Percentiles rank a stretch among this genome's conserved stretches.
phyloP scores from a whole-genome alignment of 2,329 filamentous ascomycete genomes.

The Penicillium sp. region DNA sequence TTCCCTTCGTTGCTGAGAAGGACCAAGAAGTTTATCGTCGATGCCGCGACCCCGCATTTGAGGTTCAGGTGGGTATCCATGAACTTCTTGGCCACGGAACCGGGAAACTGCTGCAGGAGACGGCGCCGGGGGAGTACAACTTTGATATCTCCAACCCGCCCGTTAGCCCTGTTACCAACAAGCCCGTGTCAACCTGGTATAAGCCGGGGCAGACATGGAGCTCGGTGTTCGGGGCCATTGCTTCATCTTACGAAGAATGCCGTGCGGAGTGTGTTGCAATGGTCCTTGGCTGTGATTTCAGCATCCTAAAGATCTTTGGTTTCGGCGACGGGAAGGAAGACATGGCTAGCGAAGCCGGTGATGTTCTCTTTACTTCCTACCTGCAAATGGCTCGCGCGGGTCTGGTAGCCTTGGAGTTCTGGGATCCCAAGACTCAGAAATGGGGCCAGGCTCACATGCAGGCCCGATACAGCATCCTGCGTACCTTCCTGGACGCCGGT shows the following conservation, averaged over 20 bases:
- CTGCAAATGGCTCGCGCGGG: slow-evolving; percentile 94
- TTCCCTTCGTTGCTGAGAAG: slow-evolving; percentile 79
- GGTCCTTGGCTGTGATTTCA: slow-evolving; percentile 84
- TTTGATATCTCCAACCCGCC: slow-evolving; percentile 83
- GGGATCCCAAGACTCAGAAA: slow-evolving; percentile 85
- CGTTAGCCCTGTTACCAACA: slow-evolving; percentile 71
- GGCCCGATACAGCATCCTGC: slow-evolving; percentile 82
- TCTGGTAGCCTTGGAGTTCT: slow-evolving; percentile 83
- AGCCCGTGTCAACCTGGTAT: slow-evolving; percentile 83
- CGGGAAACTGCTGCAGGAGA: slow-evolving; percentile 91
- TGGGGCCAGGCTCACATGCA: slow-evolving; percentile 94
- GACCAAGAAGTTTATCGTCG: slow-evolving; percentile 78
- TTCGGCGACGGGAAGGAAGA: slow-evolving; percentile 75
- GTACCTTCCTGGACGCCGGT: slow-evolving; percentile 75
- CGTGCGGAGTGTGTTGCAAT: slow-evolving; percentile 92
- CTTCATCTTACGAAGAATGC: slow-evolving; percentile 90
- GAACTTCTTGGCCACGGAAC: slow-evolving; percentile 87
- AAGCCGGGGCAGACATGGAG: slow-evolving; percentile 95
- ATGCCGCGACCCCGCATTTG: slow-evolving; percentile 83
- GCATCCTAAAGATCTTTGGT: slow-evolving; percentile 85
- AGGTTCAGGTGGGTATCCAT: slow-evolving; percentile 93
- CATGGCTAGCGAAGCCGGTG: slow-evolving; percentile 73
- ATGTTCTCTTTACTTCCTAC: slow-evolving; percentile 85
- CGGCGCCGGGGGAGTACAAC: slow-evolving; percentile 75
- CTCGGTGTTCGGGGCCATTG: slow-evolving; percentile 82